phyloP scores from a whole-genome alignment of 2,329 filamentous ascomycete species.

The Aureobasidium mangrovei region DNA sequence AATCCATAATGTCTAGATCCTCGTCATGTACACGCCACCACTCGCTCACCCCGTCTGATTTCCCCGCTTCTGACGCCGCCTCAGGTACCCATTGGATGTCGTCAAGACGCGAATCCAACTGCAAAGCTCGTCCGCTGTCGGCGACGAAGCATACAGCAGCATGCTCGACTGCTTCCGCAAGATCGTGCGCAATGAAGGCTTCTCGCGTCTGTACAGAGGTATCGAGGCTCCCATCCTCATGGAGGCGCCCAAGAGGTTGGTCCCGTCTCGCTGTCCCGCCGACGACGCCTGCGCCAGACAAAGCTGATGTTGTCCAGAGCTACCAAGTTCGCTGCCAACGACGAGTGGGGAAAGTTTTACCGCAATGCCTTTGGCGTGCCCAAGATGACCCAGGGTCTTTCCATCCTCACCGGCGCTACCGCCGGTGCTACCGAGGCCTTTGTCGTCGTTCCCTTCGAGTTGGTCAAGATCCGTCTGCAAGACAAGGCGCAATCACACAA shows the following conservation, averaged over 20 bases:
- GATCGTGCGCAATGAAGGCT: constrained; percentile 90
- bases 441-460: constrained; percentile 95
- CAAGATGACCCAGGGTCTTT: constrained; percentile 87
- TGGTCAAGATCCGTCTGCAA: constrained; percentile 96
- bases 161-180: constrained; percentile 98
- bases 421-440: constrained; percentile 94
- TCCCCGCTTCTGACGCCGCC: neutral
- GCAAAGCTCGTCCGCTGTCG: constrained; percentile 61
- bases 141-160: constrained; percentile 83
- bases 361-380: constrained; percentile 72
- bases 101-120: constrained; percentile 96
- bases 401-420: constrained; percentile 85
- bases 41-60: too few relatives aligned
- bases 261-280: neutral
- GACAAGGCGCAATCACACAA: constrained; percentile 88
- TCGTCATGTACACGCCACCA: constrained; percentile 45
- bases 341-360: constrained; percentile 95
- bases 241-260: constrained; percentile 77
- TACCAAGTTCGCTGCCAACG: constrained; percentile 98
- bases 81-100: constrained; percentile 80
- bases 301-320: constrained; percentile 45
- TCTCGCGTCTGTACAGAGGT: constrained; percentile 87
- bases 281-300: neutral
- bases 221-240: constrained; percentile 95
- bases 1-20: constrained; percentile 18